A percentile compares a stretch with the other conserved stretches of the same genome.
These are phyloP conservation scores for Penicillium sp. DNA, from an alignment of 2,329 filamentous ascomycete species.

Conservation along the genomic window DNA sequence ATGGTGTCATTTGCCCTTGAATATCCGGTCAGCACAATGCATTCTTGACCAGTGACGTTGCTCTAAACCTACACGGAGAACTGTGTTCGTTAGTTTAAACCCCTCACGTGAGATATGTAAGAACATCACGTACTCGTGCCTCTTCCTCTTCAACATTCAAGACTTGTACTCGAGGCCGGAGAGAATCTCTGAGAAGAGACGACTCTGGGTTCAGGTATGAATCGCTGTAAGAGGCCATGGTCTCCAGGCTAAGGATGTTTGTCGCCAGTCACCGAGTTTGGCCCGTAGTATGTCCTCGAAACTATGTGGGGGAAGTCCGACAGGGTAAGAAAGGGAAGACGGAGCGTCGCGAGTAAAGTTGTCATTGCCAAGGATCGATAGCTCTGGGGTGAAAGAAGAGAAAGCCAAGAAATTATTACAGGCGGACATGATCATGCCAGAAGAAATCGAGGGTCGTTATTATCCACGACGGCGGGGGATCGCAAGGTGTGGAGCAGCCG, in stretches of 20 bases:
- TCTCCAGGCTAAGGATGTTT: conserved; percentile 11
- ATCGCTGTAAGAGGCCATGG: conserved; percentile 26
- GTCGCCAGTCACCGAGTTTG: conserved; percentile 1
- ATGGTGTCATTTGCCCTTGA: conserved; percentile 11
- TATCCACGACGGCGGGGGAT: conserved; percentile 17
- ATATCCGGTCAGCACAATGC: conserved; percentile 8
- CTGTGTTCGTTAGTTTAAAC: conserved; percentile 21
- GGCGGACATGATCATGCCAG: conserved; percentile 19
- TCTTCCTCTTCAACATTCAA: conserved; percentile 36
- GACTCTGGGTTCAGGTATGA: background rate
- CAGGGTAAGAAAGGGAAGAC: background rate
- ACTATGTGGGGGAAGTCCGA: conserved; percentile 4
- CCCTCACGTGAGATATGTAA: conserved; percentile 13
- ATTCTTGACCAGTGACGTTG: background rate
- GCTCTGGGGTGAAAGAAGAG: background rate
- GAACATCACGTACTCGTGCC: conserved; percentile 36
- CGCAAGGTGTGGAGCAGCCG: conserved; percentile 8
- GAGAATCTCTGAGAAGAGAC: background rate
- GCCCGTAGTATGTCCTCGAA: conserved; percentile 3
- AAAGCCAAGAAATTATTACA: conserved; percentile 1
- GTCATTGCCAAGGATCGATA: conserved; percentile 20
- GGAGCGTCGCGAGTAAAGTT: conserved; percentile 4
- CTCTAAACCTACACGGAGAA: conserved; percentile 26
- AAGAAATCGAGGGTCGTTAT: conserved; percentile 7
- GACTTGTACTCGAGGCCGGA: conserved; percentile 28